A percentile compares a stretch with the other conserved stretches of the same genome.
These are phyloP conservation scores for Salvia hispanica DNA, from an alignment of 257 asterid species.

Conservation along the genomic window DNA sequence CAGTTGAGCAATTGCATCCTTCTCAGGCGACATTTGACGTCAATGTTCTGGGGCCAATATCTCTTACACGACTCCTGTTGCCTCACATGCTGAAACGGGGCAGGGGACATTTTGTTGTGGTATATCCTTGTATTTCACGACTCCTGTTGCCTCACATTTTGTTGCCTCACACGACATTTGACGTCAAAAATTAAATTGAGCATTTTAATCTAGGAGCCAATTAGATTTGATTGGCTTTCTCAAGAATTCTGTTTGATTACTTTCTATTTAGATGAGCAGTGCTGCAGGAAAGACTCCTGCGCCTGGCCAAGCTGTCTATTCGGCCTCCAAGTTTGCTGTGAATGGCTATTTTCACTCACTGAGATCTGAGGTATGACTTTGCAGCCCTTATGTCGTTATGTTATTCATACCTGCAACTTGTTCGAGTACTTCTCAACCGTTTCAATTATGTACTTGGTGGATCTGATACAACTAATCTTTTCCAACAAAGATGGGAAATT, in stretches of 20 bases:
- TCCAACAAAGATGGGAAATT: slow-evolving; percentile 14
- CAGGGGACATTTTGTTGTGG: slow-evolving; percentile 97
- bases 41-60: slow-evolving; percentile 87
- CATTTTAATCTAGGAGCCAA: neutral
- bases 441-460: neutral
- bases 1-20: slow-evolving; percentile 35
- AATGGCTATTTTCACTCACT: slow-evolving; percentile 92
- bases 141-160: too few relatives aligned
- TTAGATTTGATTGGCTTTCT: slow-evolving; percentile 1
- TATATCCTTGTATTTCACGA: slow-evolving; percentile 43
- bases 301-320: slow-evolving; percentile 94
- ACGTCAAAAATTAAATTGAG: slow-evolving; percentile 20
- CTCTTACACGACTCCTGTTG: slow-evolving; percentile 72
- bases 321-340: slow-evolving; percentile 86
- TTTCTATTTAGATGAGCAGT: slow-evolving; percentile 85
- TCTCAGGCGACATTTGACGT: slow-evolving; percentile 83
- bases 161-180: too few relatives aligned
- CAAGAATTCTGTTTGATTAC: slow-evolving; percentile 22
- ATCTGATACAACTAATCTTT: neutral
- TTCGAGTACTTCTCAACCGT: slow-evolving; percentile 4
- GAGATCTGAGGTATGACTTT: slow-evolving; percentile 78
- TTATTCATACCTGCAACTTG: slow-evolving; percentile 14
- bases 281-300: slow-evolving; percentile 98
- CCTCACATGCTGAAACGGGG: slow-evolving; percentile 93
- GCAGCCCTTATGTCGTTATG: slow-evolving; percentile 13